phyloP scores from a whole-genome alignment of 2,329 filamentous ascomycete species.

The Pseudocercospora fijiensis region DNA sequence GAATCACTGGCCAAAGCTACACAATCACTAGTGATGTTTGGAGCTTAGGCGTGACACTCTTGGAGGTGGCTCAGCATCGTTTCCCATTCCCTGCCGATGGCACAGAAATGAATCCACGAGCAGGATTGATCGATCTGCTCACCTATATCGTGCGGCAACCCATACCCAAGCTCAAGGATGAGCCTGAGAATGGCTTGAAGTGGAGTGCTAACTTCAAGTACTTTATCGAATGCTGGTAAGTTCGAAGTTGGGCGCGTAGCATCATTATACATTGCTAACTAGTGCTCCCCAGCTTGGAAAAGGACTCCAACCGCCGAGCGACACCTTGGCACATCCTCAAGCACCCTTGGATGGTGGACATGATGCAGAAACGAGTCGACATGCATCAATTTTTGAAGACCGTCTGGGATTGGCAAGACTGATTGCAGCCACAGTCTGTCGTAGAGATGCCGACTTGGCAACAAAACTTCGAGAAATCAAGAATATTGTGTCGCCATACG shows the following conservation, averaged over 20 bases:
- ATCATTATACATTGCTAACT: constrained; percentile 29
- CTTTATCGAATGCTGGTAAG: constrained; percentile 98
- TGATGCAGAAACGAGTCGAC: constrained; percentile 93
- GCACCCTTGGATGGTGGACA: constrained; percentile 98
- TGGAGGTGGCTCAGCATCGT: constrained; percentile 98
- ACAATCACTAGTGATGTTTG: constrained; percentile 98
- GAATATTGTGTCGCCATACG: background rate
- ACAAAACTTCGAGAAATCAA: background rate
- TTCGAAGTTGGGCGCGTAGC: constrained; percentile 31
- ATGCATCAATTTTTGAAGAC: constrained; percentile 92
- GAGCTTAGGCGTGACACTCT: constrained; percentile 91
- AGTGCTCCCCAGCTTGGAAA: constrained; percentile 70
- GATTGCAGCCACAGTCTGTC: constrained; percentile 4
- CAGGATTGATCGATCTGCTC: constrained; percentile 88
- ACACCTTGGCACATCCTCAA: constrained; percentile 99
- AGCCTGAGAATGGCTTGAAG: constrained; percentile 71
- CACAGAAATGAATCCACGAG: constrained; percentile 89
- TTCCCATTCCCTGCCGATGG: constrained; percentile 98
- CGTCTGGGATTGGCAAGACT: constrained; percentile 95
- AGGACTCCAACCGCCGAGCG: constrained; percentile 80
- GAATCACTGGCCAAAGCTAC: constrained; percentile 95
- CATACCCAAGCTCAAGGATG: constrained; percentile 93
- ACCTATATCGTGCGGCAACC: constrained; percentile 97
- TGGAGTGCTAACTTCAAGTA: constrained; percentile 99
- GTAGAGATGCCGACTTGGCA: background rate